Percentiles rank a stretch among this genome's conserved stretches.
Conservation (phyloP, 805 yeast genomes). For the Lachancea waltii region DNA sequence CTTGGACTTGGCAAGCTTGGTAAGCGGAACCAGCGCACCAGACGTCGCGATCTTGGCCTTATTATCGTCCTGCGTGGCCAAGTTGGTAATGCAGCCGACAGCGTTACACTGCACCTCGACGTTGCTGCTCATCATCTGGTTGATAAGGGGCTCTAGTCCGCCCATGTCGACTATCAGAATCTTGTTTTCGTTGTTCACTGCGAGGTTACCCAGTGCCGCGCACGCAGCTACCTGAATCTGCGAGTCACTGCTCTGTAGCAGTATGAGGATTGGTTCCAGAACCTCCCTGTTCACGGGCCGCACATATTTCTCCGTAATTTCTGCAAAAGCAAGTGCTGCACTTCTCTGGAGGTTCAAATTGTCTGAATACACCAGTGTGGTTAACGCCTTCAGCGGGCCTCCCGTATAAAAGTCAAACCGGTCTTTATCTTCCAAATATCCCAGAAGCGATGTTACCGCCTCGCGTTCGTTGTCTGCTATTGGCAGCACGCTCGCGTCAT, state of each 20-base stretch:
- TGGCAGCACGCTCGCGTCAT: slow-evolving; percentile 58
- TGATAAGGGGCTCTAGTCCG: slow-evolving; percentile 89
- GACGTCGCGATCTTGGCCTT: slow-evolving; percentile 92
- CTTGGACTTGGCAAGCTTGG: slow-evolving; percentile 87
- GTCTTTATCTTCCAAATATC: slow-evolving; percentile 73
- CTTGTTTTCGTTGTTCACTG: slow-evolving; percentile 93
- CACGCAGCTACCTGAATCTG: slow-evolving; percentile 98
- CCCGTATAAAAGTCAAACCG: slow-evolving; percentile 83
- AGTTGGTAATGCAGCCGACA: slow-evolving; percentile 95
- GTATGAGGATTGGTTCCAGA: slow-evolving; percentile 83
- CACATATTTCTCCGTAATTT: slow-evolving; percentile 93
- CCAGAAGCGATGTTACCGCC: slow-evolving; percentile 85
- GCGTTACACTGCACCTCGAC: slow-evolving; percentile 99
- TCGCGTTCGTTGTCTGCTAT: slow-evolving; percentile 94
- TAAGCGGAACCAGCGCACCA: slow-evolving; percentile 91
- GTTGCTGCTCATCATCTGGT: slow-evolving; percentile 95
- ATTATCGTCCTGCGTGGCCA: slow-evolving; percentile 97
- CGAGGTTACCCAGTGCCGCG: slow-evolving; percentile 96
- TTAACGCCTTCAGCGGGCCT: slow-evolving; percentile 74
- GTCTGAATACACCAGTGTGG: slow-evolving; percentile 90
- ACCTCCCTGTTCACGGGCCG: slow-evolving; percentile 87
- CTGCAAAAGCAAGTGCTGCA: slow-evolving; percentile 98
- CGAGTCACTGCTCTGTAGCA: slow-evolving; percentile 79
- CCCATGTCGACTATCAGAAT: slow-evolving; percentile 95
- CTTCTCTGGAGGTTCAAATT: slow-evolving; percentile 91